These are phyloP conservation scores for Choricystis sp. DNA, from an alignment of 139 green algal species.

Conservation along the genomic window DNA sequence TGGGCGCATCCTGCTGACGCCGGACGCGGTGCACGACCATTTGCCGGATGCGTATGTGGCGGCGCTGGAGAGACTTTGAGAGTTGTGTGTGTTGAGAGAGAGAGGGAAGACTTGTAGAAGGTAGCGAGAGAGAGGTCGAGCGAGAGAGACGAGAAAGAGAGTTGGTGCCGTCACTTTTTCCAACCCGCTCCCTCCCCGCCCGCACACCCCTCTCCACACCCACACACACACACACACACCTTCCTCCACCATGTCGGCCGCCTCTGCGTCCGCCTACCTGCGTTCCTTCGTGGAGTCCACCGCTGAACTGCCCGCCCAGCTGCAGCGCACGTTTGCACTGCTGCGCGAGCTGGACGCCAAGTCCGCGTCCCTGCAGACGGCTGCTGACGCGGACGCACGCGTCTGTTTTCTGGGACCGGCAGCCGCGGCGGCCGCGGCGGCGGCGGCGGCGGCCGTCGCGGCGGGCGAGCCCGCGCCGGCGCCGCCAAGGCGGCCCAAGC, in stretches of 20 bases:
- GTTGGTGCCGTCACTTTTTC: background rate
- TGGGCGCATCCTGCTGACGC: constrained; percentile 7
- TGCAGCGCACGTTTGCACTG: constrained; percentile 34
- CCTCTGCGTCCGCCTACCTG: background rate
- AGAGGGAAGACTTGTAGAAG: background rate
- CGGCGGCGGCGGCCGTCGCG: background rate
- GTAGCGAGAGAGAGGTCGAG: background rate
- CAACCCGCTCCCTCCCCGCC: background rate
- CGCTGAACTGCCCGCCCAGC: constrained; percentile 33
- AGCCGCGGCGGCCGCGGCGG: background rate
- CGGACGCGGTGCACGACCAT: constrained; percentile 10
- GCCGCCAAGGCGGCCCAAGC: no score
- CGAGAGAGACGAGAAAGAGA: background rate
- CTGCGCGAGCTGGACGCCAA: constrained; percentile 48
- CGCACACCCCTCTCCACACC: background rate
- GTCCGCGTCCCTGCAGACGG: constrained; percentile 17
- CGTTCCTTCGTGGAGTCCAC: constrained; percentile 3
- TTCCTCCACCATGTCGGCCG: background rate
- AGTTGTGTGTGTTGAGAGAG: background rate
- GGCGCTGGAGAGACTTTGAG: background rate
- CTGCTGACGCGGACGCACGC: constrained; percentile 25
- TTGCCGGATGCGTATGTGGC: constrained; percentile 14
- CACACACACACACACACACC: background rate
- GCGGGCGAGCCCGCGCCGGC: background rate
- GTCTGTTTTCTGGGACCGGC: background rate